Evolutionary conservation across 2,329 filamentous ascomycete genomes (phyloP), one percentile per base, ranked within the genome.

Genomic region (Rhynchosporium agropyri): DNA sequence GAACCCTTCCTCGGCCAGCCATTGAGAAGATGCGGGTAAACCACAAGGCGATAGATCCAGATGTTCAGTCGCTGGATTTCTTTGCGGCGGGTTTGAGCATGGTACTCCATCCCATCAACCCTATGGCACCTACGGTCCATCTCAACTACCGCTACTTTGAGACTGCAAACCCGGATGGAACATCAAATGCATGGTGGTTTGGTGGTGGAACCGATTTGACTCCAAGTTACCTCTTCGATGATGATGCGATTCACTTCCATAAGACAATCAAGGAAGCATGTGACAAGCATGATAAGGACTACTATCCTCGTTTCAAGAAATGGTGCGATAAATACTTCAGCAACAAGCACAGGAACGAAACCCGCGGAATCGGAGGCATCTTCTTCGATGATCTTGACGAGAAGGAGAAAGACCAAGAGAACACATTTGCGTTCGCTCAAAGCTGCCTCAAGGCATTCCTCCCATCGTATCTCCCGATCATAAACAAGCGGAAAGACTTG

Each of bases 121-220:
- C 95, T 54, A 96, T 97, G 89, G 94, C 94, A 7, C 95, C 95
- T 0, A 99, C 95, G 0, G 95, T 99, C 20, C 95, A 99, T 77
- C 83, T 99, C 70, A 99, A 99, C 81, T 98, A 98, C 81, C 88
- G 95, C 62, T 99, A 99, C 79, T 99, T 99, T 74, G 95, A 99
- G 80, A 99, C 95, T 1, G 90, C 91, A 65, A 90, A 94, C 71
- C 85, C 89, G 8, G 89, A 94, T 71, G 92, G 90, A 49, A 89
- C 83, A 68, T 88, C 83, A 58, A 92, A 94, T 68, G 89, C 92
- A 7, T 99, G 95, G 94, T 99, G 95, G 95, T 99, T 97, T 73
- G 95, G 95, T 67, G 95, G 95, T 57, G 95, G 95, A 62, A 93
- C 91, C 59, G 95, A 99, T 77, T 79, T 99, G 69, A 99, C 95